Base-by-base conservation (phyloP, 2,329 filamentous ascomycete genomes). In the Colletotrichum cuscutae region DNA sequence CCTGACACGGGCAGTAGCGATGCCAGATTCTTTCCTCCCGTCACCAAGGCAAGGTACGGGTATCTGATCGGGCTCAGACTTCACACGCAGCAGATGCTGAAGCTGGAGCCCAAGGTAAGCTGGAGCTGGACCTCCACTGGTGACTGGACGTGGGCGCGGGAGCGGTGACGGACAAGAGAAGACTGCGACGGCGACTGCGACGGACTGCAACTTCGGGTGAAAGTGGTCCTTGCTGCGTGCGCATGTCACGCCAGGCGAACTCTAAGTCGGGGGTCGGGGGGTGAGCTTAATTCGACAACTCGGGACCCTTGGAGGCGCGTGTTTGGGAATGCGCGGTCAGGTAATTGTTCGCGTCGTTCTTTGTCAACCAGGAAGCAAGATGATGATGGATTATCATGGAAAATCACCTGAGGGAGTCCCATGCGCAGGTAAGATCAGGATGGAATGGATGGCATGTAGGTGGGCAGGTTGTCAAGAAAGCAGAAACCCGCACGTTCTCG, bases 231-330 rank as follows among this genome's bases (percentile, higher is more conserved):
- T 49, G 22, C n/a, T 32, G 65, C 56, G 53, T 42, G 65, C 42
- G 59, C 58, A 59, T 65, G 37, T 56, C 60, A 69, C 49, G 60
- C 66, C 66, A 70, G 54, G 32, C 54, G 24, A 61, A 70, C 60
- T 62, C 53, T 56, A 70, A 61, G 37, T 61, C 54, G 49, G 30
- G 66, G 37, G 66, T 37, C 54, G 66, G 65, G 65, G 70, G 53
- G 70, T 65, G 70, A 72, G 66, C 70, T 72, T 72, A 72, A 42
- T 72, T 72, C 60, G 66, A 70, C 70, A 70, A 70, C 70, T 70
- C 53, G 15, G 19, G 19, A 56, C 35, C 24, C n/a, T 53, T 26
- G 12, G 61, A 53, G 46, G 24, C 8, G 19, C 5, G 19, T 15
- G 61, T 30, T 24, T 52, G 24, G 8, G 24, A 49, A 49, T 49